These are phyloP conservation scores for Rhodotorula sphaerocarpa DNA, from an alignment of 768 basidiomycete species.

Conservation along the genomic window DNA sequence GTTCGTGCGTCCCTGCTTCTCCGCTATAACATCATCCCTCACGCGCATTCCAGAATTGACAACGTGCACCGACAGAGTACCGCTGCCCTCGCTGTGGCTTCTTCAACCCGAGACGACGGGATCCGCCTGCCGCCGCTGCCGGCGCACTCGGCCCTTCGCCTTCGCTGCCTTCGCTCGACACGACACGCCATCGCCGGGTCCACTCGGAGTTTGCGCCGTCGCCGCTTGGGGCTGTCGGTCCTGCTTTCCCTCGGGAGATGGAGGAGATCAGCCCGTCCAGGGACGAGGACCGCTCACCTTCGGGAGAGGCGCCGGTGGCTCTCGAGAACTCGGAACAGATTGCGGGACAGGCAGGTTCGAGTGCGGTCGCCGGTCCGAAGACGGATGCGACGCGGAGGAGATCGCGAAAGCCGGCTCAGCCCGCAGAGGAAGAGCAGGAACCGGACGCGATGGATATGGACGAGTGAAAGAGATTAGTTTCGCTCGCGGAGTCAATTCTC, in stretches of 20 bases:
- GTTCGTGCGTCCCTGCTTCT: slow-evolving; percentile 56
- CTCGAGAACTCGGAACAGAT: too few species aligned
- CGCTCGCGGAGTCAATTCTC: too few species aligned
- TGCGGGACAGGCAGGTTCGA: too few species aligned
- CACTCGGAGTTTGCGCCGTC: slow-evolving; percentile 23
- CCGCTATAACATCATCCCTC: too few species aligned
- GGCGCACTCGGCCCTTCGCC: not conserved
- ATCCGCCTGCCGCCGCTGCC: not conserved
- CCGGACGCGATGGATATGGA: slow-evolving; percentile 10
- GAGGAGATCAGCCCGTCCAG: not conserved
- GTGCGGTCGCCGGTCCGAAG: too few species aligned
- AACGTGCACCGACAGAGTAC: slow-evolving; percentile 54
- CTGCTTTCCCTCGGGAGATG: not conserved
- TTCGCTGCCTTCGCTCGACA: not conserved
- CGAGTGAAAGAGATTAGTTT: too few species aligned
- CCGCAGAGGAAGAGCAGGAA: not conserved
- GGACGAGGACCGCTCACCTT: too few species aligned
- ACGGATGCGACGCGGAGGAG: not conserved
- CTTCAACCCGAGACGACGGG: slow-evolving; percentile 53
- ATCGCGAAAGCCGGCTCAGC: not conserved
- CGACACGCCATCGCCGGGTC: slow-evolving; percentile 13
- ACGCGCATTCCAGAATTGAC: too few species aligned
- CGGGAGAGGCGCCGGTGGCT: too few species aligned
- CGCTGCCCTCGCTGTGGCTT: slow-evolving; percentile 75
- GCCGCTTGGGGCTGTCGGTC: not conserved